Evolutionary conservation across 768 basidiomycete genomes (phyloP).

Genomic region (Podaxis sp.): DNA sequence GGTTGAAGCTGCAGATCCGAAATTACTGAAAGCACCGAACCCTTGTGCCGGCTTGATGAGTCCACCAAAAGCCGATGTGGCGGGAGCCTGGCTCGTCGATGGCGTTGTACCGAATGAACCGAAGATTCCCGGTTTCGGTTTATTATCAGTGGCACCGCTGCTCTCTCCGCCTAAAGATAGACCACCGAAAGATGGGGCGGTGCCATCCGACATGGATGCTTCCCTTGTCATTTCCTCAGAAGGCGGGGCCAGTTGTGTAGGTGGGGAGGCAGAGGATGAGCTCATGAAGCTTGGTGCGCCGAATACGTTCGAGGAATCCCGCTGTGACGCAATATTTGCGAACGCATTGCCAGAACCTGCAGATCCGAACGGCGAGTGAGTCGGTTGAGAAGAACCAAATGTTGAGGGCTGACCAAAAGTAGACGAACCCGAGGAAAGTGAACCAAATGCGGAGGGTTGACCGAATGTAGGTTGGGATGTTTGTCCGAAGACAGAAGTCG

Average conservation of each 20-base stretch:
- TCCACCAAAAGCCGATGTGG: conserved; percentile 27
- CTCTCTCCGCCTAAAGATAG: conserved; percentile 34
- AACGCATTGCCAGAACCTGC: conserved; percentile 31
- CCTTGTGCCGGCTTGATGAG: conserved; percentile 35
- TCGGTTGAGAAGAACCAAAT: not conserved
- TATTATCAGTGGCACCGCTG: conserved; percentile 24
- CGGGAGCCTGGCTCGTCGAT: conserved; percentile 20
- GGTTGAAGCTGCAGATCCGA: conserved; percentile 19
- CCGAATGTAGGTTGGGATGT: conserved; percentile 24
- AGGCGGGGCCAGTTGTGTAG: conserved; percentile 19
- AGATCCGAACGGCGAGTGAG: conserved; percentile 18
- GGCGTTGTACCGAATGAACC: conserved; percentile 32
- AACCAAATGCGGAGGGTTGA: conserved; percentile 21
- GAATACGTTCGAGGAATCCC: conserved; percentile 20
- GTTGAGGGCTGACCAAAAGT: conserved; percentile 29
- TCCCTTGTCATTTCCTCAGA: conserved; percentile 40
- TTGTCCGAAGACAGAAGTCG: conserved; percentile 32
- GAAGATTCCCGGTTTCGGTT: conserved; percentile 34
- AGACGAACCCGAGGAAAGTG: conserved; percentile 24
- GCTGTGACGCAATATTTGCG: conserved; percentile 1
- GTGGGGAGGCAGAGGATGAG: conserved; percentile 23
- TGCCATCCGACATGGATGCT: conserved; percentile 47
- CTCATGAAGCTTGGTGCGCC: conserved; percentile 21
- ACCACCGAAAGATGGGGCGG: conserved; percentile 37
- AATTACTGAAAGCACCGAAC: conserved; percentile 34